Conservation (phyloP, 73 alveolate genomes). For the Paramecium primaurelia region DNA sequence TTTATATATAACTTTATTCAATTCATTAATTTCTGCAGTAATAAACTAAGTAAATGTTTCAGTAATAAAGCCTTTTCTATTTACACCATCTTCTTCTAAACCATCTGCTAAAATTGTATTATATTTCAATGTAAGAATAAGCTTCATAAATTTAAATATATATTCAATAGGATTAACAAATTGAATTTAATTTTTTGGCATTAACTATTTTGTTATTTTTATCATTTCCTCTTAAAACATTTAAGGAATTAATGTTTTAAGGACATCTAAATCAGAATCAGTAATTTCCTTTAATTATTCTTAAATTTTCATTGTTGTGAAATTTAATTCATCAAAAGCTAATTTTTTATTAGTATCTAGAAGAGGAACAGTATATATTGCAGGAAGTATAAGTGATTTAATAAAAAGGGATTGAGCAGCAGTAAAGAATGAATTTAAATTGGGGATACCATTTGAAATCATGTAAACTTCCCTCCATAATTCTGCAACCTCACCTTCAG, state of each 20-base stretch:
- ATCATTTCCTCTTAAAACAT: not conserved
- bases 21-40: not conserved
- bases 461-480: slow-evolving; percentile 28
- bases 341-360: not conserved
- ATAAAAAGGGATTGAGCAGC: slow-evolving; percentile 32
- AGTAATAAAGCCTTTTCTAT: not conserved
- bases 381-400: not conserved
- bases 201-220: not conserved
- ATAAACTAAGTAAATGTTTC: not conserved
- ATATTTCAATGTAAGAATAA: not conserved
- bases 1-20: not conserved
- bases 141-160: not conserved
- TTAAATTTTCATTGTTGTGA: not conserved
- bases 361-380: not conserved
- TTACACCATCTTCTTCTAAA: not conserved
- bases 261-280: not conserved
- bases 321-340: not conserved
- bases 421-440: slow-evolving; percentile 31
- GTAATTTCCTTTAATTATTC: not conserved
- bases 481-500: slow-evolving; percentile 12
- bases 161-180: not conserved
- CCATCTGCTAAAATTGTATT: slow-evolving; percentile 13
- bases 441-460: slow-evolving; percentile 44
- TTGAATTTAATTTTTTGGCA: not conserved
- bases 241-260: not conserved